Percentiles rank a stretch among this genome's conserved stretches.
Conservation (phyloP, 2,329 filamentous ascomycete genomes). For the Penicillium frequentans region DNA sequence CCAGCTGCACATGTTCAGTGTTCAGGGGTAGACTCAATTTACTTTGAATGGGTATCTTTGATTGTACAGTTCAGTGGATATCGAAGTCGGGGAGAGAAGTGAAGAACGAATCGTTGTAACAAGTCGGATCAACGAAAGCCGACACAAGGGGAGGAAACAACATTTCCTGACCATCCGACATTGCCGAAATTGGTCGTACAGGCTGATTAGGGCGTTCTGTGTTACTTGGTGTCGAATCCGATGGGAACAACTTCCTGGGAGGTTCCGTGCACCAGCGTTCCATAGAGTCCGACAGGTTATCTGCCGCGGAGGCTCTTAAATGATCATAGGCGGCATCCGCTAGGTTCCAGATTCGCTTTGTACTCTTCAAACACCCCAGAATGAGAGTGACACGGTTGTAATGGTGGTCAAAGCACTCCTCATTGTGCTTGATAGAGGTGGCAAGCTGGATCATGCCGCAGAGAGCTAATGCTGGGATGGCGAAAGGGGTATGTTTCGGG, state of each 20-base stretch:
- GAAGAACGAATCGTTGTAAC: conserved; percentile 32
- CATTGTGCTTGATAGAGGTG: conserved; percentile 32
- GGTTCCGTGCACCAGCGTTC: conserved; percentile 29
- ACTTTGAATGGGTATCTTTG: no score
- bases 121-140: conserved; percentile 32
- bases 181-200: conserved; percentile 8
- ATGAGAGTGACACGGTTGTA: conserved; percentile 38
- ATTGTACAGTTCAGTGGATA: conserved; percentile 13
- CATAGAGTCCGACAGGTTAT: conserved; percentile 29
- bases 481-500: conserved; percentile 33
- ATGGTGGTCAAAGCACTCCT: conserved; percentile 41
- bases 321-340: conserved; percentile 29
- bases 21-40: no score
- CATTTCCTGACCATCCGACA: conserved; percentile 27
- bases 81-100: conserved; percentile 29
- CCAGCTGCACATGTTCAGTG: background rate
- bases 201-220: conserved; percentile 15
- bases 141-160: conserved; percentile 27
- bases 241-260: conserved; percentile 21
- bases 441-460: conserved; percentile 38
- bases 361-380: conserved; percentile 35
- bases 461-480: conserved; percentile 28
- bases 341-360: conserved; percentile 31
- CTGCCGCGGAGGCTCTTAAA: conserved; percentile 28
- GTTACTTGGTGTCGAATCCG: conserved; percentile 18